These are phyloP conservation scores for Lavandula angustifolia DNA, from an alignment of 257 asterid species.

Conservation along the genomic window DNA sequence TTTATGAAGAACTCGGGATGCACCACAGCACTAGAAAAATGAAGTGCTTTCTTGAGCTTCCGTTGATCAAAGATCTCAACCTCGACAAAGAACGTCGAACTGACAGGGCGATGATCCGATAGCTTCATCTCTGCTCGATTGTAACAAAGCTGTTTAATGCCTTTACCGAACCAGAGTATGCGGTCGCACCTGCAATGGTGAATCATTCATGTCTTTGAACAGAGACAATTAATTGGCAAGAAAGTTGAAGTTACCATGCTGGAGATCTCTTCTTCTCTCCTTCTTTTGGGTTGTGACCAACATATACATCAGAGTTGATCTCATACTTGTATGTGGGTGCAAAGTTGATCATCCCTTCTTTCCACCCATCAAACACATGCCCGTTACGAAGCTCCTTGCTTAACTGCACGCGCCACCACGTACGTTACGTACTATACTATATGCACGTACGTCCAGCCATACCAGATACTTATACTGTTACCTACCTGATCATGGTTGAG, in stretches of 20 bases:
- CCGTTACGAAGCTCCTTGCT: slow-evolving; percentile 71
- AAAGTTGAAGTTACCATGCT: slow-evolving; percentile 62
- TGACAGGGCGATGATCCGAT: slow-evolving; percentile 90
- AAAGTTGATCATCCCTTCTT: slow-evolving; percentile 77
- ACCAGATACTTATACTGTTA: no score
- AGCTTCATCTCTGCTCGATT: slow-evolving; percentile 61
- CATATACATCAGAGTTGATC: slow-evolving; percentile 66
- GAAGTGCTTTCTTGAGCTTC: slow-evolving; percentile 80
- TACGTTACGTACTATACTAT: no score
- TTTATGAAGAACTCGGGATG: slow-evolving; percentile 57
- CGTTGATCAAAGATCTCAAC: slow-evolving; percentile 78
- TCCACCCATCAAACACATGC: slow-evolving; percentile 87
- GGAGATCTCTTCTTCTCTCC: slow-evolving; percentile 95
- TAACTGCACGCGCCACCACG: slow-evolving; percentile 44
- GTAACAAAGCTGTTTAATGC: slow-evolving; percentile 73
- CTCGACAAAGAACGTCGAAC: slow-evolving; percentile 64
- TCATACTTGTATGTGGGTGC: slow-evolving; percentile 94
- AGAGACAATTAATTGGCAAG: no score
- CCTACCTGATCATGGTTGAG: slow-evolving; percentile 76
- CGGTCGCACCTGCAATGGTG: slow-evolving; percentile 80
- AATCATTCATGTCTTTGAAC: no score
- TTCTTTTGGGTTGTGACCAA: slow-evolving; percentile 66
- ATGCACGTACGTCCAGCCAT: no score
- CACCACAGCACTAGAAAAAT: slow-evolving; percentile 59
- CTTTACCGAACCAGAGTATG: slow-evolving; percentile 85